A percentile compares a stretch with the other conserved stretches of the same genome.
phyloP scores from a whole-genome alignment of 345 rosid species.

The Murraya paniculata region DNA sequence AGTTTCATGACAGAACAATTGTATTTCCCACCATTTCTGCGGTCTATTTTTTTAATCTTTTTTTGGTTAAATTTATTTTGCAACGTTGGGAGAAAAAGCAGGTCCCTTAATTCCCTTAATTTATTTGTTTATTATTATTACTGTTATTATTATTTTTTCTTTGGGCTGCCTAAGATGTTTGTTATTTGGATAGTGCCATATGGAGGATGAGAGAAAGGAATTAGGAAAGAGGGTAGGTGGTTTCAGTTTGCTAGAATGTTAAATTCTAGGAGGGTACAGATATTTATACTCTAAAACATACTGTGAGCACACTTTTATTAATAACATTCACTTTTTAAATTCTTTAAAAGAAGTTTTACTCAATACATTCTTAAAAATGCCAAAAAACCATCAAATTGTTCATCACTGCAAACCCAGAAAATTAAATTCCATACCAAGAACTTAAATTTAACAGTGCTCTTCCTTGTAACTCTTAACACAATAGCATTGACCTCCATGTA shows the following conservation, averaged over 20 bases:
- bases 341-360: too few relatives aligned
- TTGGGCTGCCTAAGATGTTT: neutral
- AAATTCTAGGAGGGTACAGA: neutral
- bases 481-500: too few relatives aligned
- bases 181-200: neutral
- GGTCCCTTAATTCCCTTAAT: too few relatives aligned
- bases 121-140: too few relatives aligned
- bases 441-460: too few relatives aligned
- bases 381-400: neutral
- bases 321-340: too few relatives aligned
- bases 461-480: too few relatives aligned
- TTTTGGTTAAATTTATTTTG: neutral
- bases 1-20: neutral
- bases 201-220: neutral
- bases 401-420: neutral
- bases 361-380: neutral
- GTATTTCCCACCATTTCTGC: neutral
- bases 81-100: conserved; percentile 2
- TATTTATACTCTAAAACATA: too few relatives aligned
- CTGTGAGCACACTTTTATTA: neutral
- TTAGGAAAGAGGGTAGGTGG: too few relatives aligned
- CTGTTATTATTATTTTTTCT: neutral
- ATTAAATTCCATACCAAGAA: too few relatives aligned
- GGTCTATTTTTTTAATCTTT: neutral
- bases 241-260: too few relatives aligned